Evolutionary conservation across 2,329 filamentous ascomycete species (phyloP).

Genomic region (Hyphodiscus sp.): DNA sequence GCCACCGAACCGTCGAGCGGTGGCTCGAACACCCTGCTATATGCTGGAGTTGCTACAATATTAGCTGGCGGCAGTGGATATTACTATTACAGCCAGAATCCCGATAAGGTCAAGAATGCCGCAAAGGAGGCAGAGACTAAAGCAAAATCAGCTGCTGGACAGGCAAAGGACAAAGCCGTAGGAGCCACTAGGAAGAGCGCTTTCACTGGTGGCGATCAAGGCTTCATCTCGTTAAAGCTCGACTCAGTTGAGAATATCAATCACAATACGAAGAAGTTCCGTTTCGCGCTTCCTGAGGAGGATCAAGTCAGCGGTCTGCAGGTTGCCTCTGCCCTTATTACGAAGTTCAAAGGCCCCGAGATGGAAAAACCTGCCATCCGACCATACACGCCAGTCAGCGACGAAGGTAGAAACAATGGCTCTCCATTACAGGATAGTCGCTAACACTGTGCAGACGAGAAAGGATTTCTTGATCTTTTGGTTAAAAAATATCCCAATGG

Average conservation of each 20-base stretch:
- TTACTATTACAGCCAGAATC: slow-evolving; percentile 38
- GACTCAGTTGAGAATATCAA: slow-evolving; percentile 74
- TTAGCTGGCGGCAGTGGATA: slow-evolving; percentile 53
- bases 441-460: slow-evolving; percentile 47
- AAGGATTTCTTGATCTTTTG: slow-evolving; percentile 79
- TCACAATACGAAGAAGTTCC: slow-evolving; percentile 91
- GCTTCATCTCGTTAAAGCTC: slow-evolving; percentile 76
- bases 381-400: slow-evolving; percentile 87
- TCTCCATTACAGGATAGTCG: neutral
- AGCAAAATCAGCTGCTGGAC: slow-evolving; percentile 36
- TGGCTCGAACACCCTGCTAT: slow-evolving; percentile 53
- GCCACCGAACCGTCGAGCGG: slow-evolving; percentile 50
- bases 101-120: slow-evolving; percentile 36
- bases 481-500: slow-evolving; percentile 89
- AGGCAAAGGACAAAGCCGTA: slow-evolving; percentile 23
- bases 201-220: slow-evolving; percentile 83
- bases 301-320: slow-evolving; percentile 78
- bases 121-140: slow-evolving; percentile 53
- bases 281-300: slow-evolving; percentile 78
- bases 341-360: slow-evolving; percentile 81
- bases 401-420: slow-evolving; percentile 57
- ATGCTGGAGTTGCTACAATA: slow-evolving; percentile 52
- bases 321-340: slow-evolving; percentile 81
- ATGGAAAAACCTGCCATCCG: slow-evolving; percentile 81
- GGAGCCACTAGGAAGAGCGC: slow-evolving; percentile 34